These are phyloP conservation scores for Teunomyces tritomae DNA, from an alignment of 805 yeast genomes.

Conservation along the genomic window DNA sequence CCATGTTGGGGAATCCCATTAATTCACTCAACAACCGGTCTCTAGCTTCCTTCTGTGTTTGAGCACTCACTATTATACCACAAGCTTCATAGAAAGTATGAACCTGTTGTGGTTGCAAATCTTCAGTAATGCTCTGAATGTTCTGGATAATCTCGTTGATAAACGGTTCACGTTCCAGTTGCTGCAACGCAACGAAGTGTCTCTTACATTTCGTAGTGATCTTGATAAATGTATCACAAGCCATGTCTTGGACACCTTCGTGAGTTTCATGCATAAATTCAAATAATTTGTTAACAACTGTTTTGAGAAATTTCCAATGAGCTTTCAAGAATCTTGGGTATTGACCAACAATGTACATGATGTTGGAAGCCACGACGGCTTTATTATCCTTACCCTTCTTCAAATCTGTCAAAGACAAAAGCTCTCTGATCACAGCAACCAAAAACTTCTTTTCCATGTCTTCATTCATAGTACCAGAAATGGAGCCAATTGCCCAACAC, in stretches of 20 bases:
- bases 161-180: slow-evolving; percentile 84
- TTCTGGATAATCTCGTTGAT: slow-evolving; percentile 84
- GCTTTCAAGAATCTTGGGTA: slow-evolving; percentile 96
- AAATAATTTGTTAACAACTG: slow-evolving; percentile 91
- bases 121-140: slow-evolving; percentile 83
- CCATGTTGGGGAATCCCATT: slow-evolving; percentile 90
- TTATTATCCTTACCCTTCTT: slow-evolving; percentile 97
- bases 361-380: slow-evolving; percentile 99
- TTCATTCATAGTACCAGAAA: slow-evolving; percentile 98
- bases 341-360: slow-evolving; percentile 99
- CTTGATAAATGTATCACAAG: slow-evolving; percentile 97
- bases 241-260: slow-evolving; percentile 99
- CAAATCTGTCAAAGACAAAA: slow-evolving; percentile 88
- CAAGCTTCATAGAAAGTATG: slow-evolving; percentile 98
- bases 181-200: slow-evolving; percentile 87
- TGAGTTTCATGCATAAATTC: slow-evolving; percentile 99
- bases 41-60: slow-evolving; percentile 64
- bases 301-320: slow-evolving; percentile 95
- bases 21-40: slow-evolving; percentile 71
- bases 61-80: slow-evolving; percentile 89
- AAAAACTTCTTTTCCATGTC: slow-evolving; percentile 94
- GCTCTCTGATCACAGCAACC: slow-evolving; percentile 89
- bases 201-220: slow-evolving; percentile 93
- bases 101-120: slow-evolving; percentile 94
- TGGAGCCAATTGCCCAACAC: slow-evolving; percentile 99